Evolutionary conservation across 257 asterid genomes (phyloP).

Genomic region (Ballota nigra): DNA sequence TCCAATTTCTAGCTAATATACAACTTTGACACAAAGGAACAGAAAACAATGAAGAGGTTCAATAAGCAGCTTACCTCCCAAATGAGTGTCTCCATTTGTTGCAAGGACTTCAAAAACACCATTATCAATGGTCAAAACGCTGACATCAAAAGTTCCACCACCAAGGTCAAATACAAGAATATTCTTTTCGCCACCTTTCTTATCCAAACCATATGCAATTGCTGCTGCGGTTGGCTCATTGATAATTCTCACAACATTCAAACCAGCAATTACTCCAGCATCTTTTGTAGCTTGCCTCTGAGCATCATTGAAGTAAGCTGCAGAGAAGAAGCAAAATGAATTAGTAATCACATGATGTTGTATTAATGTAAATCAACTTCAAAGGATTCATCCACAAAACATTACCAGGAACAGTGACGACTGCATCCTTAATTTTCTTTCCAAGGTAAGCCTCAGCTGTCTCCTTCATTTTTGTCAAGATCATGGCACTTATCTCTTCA

Average conservation of each 20-base stretch:
- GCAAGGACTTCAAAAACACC: constrained; percentile 97
- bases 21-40: background rate
- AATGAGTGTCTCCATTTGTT: constrained; percentile 96
- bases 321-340: constrained; percentile 6
- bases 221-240: constrained; percentile 98
- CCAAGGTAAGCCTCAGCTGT: constrained; percentile 91
- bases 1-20: background rate
- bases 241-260: constrained; percentile 86
- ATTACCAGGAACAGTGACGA: constrained; percentile 91
- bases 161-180: constrained; percentile 96
- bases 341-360: constrained; percentile 12
- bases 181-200: constrained; percentile 92
- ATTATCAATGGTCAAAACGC: constrained; percentile 88
- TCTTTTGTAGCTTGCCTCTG: constrained; percentile 96
- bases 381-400: background rate
- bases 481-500: constrained; percentile 92
- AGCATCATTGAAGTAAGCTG: constrained; percentile 96
- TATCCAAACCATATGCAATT: constrained; percentile 90
- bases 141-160: constrained; percentile 98
- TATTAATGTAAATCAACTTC: background rate
- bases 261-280: constrained; percentile 88
- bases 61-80: constrained; percentile 66
- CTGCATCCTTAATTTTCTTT: constrained; percentile 86
- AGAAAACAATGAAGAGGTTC: background rate
- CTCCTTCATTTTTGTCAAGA: constrained; percentile 88